phyloP scores from a whole-genome alignment of 2,329 filamentous ascomycete genomes.

The Metarhizium sp. region DNA sequence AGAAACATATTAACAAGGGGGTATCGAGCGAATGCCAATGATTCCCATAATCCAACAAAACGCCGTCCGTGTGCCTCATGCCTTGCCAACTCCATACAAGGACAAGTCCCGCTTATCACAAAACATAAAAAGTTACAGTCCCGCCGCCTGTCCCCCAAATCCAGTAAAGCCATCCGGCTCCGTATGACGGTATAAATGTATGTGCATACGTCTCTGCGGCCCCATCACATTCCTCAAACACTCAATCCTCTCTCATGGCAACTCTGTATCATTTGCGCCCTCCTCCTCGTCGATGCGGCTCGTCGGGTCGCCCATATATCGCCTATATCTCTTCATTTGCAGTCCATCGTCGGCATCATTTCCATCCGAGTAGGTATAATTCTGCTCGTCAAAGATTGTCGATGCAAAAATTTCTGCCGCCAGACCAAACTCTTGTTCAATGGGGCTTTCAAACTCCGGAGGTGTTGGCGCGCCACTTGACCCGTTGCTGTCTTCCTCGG shows the following conservation, averaged over 20 bases:
- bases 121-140: not conserved
- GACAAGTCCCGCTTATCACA: not conserved
- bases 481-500: conserved; percentile 25
- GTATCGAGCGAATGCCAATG: conserved; percentile 9
- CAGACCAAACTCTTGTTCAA: conserved; percentile 17
- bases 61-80: conserved; percentile 2
- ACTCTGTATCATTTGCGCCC: conserved; percentile 8
- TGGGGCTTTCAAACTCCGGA: conserved; percentile 24
- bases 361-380: conserved; percentile 21
- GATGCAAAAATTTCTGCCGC: conserved; percentile 12
- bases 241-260: not conserved
- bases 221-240: not conserved
- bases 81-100: not conserved
- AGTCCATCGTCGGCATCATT: conserved; percentile 23
- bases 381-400: conserved; percentile 15
- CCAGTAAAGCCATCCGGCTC: not conserved
- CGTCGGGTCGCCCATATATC: conserved; percentile 23
- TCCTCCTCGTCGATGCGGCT: conserved; percentile 29
- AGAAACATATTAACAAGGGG: conserved; percentile 6
- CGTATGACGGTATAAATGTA: not conserved
- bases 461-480: conserved; percentile 23
- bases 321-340: conserved; percentile 25
- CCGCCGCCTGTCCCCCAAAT: not conserved
- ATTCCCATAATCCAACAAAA: conserved; percentile 10
- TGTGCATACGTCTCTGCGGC: not conserved